phyloP scores from a whole-genome alignment of 371 early-diverging fungal genomes.

The Parasitella parasitica region DNA sequence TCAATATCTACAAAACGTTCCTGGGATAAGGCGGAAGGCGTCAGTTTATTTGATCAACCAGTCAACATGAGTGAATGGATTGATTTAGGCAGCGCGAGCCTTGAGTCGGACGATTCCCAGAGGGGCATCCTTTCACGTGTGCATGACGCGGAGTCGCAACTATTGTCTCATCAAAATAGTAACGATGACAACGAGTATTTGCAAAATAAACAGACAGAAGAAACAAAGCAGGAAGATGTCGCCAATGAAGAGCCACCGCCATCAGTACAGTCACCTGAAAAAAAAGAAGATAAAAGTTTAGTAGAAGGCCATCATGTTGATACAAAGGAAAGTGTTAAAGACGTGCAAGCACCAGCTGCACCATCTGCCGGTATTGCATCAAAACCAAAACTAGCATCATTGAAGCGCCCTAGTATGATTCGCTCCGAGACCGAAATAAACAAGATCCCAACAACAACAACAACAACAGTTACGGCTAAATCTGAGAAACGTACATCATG shows the following conservation, averaged over 20 bases:
- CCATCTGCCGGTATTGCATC: not conserved
- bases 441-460: not conserved
- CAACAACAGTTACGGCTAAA: not conserved
- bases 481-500: conserved; percentile 27
- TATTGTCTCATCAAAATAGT: conserved; percentile 13
- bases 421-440: conserved; percentile 5
- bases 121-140: conserved; percentile 43
- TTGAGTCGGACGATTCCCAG: conserved; percentile 36
- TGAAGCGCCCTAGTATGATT: conserved; percentile 8
- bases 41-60: conserved; percentile 41
- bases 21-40: conserved; percentile 26
- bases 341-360: not conserved
- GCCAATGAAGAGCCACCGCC: not conserved
- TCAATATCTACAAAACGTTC: not conserved
- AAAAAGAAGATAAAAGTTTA: not conserved
- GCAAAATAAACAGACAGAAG: not conserved
- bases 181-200: not conserved
- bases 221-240: not conserved
- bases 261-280: not conserved
- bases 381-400: not conserved
- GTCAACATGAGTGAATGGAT: conserved; percentile 53
- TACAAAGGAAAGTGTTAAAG: too few relatives aligned
- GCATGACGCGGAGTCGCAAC: conserved; percentile 38
- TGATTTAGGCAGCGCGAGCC: conserved; percentile 42
- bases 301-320: not conserved